Percentiles rank a stretch among this genome's conserved stretches.
Conservation (phyloP, 2,329 filamentous ascomycete species). For the Whalleya microplaca region DNA sequence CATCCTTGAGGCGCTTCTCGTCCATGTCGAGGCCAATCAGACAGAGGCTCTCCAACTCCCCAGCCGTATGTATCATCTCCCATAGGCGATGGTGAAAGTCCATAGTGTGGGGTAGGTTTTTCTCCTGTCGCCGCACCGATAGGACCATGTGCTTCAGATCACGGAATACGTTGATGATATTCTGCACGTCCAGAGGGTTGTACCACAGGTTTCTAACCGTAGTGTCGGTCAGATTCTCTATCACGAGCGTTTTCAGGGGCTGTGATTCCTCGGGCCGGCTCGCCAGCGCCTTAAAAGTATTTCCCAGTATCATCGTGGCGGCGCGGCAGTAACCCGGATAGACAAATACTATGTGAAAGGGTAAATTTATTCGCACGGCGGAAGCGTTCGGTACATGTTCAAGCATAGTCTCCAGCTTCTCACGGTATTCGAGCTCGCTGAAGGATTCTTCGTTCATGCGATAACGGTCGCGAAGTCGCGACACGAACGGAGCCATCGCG, state of each 20-base stretch:
- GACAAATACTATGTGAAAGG: slow-evolving; percentile 51
- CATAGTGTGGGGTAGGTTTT: slow-evolving; percentile 37
- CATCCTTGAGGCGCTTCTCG: slow-evolving; percentile 36
- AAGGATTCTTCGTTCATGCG: slow-evolving; percentile 54
- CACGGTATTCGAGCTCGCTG: slow-evolving; percentile 52
- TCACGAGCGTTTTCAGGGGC: slow-evolving; percentile 48
- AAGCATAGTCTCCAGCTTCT: slow-evolving; percentile 46
- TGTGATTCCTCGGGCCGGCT: slow-evolving; percentile 49
- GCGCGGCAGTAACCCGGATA: slow-evolving; percentile 45
- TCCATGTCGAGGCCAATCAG: slow-evolving; percentile 50
- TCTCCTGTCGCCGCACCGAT: slow-evolving; percentile 50
- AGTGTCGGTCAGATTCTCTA: slow-evolving; percentile 55
- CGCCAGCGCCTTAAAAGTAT: slow-evolving; percentile 53
- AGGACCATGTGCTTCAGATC: slow-evolving; percentile 50
- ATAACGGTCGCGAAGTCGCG: slow-evolving; percentile 48
- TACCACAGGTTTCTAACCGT: slow-evolving; percentile 53
- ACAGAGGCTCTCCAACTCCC: slow-evolving; percentile 50
- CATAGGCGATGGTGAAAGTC: slow-evolving; percentile 52
- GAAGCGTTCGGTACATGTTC: slow-evolving; percentile 49
- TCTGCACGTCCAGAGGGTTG: slow-evolving; percentile 55
- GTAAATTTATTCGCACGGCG: slow-evolving; percentile 54
- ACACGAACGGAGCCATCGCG: slow-evolving; percentile 50
- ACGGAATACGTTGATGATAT: slow-evolving; percentile 48
- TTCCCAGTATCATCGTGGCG: slow-evolving; percentile 56
- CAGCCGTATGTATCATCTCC: slow-evolving; percentile 52